A percentile compares a stretch with the other conserved stretches of the same genome.
phyloP scores from a whole-genome alignment of 148 eudicot species.

The Limonium bicolor region DNA sequence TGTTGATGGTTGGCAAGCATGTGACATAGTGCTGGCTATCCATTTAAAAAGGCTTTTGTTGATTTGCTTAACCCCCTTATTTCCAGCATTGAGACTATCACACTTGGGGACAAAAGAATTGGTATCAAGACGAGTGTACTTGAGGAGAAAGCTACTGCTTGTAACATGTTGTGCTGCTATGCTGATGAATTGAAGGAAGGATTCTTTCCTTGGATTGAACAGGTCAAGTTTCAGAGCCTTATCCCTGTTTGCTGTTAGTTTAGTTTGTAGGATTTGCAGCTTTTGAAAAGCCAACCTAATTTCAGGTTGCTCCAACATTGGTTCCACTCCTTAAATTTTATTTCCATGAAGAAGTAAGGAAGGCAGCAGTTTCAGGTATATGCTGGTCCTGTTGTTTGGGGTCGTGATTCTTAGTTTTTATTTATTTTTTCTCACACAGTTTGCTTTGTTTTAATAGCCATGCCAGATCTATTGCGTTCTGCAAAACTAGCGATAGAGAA shows the following conservation, averaged over 20 bases:
- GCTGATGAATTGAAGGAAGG: constrained; percentile 40
- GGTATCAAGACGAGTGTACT: constrained; percentile 29
- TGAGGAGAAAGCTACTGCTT: constrained; percentile 39
- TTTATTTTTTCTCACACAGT: neutral
- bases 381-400: neutral
- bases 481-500: constrained; percentile 29
- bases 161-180: constrained; percentile 37
- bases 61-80: neutral
- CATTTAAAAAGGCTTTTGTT: too few species aligned
- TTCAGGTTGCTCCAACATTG: constrained; percentile 31
- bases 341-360: constrained; percentile 36
- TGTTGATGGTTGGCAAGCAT: too few species aligned
- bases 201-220: constrained; percentile 33
- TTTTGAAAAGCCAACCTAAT: neutral
- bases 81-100: constrained; percentile 28
- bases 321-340: constrained; percentile 41
- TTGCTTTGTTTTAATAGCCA: constrained; percentile 13
- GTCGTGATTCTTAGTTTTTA: neutral
- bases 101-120: constrained; percentile 27
- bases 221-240: constrained; percentile 7
- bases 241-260: neutral
- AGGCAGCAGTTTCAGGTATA: constrained; percentile 37
- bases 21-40: too few species aligned
- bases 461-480: constrained; percentile 32
- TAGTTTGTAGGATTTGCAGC: neutral